Evolutionary conservation across 768 basidiomycete genomes (phyloP).

Genomic region (Mycena olivaceomarginata): DNA sequence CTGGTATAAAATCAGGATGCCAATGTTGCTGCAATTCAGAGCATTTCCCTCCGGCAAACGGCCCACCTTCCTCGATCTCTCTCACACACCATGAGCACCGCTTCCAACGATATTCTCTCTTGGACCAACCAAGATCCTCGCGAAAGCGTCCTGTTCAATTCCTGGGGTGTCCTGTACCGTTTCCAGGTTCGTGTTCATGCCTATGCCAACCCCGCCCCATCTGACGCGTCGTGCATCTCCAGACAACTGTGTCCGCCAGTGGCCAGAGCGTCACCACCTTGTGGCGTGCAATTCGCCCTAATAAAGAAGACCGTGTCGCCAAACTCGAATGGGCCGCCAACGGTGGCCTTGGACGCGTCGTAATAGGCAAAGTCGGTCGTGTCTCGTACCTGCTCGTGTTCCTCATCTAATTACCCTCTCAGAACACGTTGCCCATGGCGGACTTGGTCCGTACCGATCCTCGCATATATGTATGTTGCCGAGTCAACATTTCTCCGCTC

Average conservation of each 20-base stretch:
- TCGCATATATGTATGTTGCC: constrained; percentile 74
- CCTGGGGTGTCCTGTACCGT: constrained; percentile 88
- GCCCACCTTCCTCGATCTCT: constrained; percentile 45
- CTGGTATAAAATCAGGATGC: constrained; percentile 75
- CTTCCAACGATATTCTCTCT: constrained; percentile 83
- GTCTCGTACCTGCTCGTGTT: constrained; percentile 33
- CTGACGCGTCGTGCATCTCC: constrained; percentile 51
- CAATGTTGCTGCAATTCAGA: constrained; percentile 53
- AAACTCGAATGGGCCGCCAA: constrained; percentile 92
- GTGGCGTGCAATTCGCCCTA: constrained; percentile 87
- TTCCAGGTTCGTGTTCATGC: constrained; percentile 75
- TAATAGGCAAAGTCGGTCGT: constrained; percentile 86
- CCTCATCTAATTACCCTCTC: constrained; percentile 52
- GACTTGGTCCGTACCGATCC: constrained; percentile 87
- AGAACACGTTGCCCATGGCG: constrained; percentile 88
- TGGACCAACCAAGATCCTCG: constrained; percentile 94
- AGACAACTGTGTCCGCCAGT: constrained; percentile 80
- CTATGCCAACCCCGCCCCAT: constrained; percentile 32
- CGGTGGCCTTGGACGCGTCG: constrained; percentile 89
- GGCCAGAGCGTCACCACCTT: constrained; percentile 87
- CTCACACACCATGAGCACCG: constrained; percentile 64
- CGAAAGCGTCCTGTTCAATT: constrained; percentile 88
- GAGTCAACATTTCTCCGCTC: constrained; percentile 33
- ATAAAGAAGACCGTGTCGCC: constrained; percentile 92
- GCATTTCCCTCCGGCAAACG: constrained; percentile 53